A percentile compares a stretch with the other conserved stretches of the same genome.
phyloP scores from a whole-genome alignment of 2,329 filamentous ascomycete species.

The Venturia nashicola region DNA sequence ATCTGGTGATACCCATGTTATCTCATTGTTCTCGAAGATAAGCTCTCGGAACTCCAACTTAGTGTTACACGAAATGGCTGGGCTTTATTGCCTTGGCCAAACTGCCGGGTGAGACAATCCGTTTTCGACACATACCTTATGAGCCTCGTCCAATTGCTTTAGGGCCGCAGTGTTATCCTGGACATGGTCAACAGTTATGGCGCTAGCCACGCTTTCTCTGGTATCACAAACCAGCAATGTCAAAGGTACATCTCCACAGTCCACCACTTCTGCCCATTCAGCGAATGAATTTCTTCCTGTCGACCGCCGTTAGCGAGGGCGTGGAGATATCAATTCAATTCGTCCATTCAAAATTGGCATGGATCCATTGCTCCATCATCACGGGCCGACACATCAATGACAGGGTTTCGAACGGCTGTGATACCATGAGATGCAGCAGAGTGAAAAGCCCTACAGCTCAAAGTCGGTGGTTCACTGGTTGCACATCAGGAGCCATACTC shows the following conservation, averaged over 20 bases:
- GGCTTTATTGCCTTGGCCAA: neutral
- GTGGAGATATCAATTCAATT: neutral
- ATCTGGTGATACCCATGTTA: constrained; percentile 18
- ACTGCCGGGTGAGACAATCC: neutral
- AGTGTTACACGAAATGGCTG: neutral
- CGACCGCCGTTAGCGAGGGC: neutral
- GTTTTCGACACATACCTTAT: constrained; percentile 28
- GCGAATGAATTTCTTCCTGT: constrained; percentile 28
- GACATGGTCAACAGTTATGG: neutral
- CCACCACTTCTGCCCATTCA: constrained; percentile 40
- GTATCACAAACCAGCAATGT: constrained; percentile 29
- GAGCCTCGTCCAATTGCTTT: constrained; percentile 39
- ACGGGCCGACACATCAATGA: neutral
- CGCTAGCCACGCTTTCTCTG: neutral
- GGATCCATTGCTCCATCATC: neutral
- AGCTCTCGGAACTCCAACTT: neutral
- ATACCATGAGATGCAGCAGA: neutral
- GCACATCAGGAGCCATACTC: neutral
- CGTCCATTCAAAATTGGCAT: neutral
- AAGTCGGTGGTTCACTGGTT: neutral
- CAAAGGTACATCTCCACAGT: constrained; percentile 42
- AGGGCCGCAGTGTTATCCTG: constrained; percentile 42
- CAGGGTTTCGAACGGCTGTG: neutral
- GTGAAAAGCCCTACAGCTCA: neutral
- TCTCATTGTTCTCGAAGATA: neutral